phyloP scores from a whole-genome alignment of 768 basidiomycete species.

The Tricholoma matsutake region DNA sequence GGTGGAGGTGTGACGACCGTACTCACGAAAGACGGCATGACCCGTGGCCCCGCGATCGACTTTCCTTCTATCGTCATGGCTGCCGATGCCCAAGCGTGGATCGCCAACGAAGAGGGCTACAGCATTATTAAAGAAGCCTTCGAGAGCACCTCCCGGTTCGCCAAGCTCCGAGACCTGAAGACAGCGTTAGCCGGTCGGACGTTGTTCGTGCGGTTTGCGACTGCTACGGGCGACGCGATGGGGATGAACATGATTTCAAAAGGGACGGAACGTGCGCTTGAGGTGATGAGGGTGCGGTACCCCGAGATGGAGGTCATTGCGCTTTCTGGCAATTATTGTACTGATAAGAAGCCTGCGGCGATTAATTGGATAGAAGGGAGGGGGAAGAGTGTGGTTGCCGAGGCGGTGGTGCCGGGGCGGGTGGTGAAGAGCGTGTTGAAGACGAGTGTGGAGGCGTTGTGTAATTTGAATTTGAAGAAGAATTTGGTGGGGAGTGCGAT shows the following conservation, averaged over 20 bases:
- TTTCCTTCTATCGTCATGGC: slow-evolving; percentile 82
- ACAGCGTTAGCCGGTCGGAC: slow-evolving; percentile 91
- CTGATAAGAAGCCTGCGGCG: slow-evolving; percentile 99
- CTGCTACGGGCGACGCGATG: slow-evolving; percentile 97
- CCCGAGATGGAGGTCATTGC: slow-evolving; percentile 91
- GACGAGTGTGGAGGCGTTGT: slow-evolving; percentile 88
- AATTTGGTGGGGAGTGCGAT: slow-evolving; percentile 96
- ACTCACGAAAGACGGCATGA: slow-evolving; percentile 91
- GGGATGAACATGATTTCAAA: slow-evolving; percentile 99
- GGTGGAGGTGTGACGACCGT: slow-evolving; percentile 96
- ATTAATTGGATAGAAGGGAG: slow-evolving; percentile 99
- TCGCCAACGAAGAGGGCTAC: slow-evolving; percentile 80
- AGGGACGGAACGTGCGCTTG: slow-evolving; percentile 93
- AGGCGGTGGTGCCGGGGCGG: slow-evolving; percentile 88
- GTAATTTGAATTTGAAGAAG: slow-evolving; percentile 95
- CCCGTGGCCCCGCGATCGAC: slow-evolving; percentile 96
- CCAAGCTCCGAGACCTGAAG: slow-evolving; percentile 81
- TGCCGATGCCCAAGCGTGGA: slow-evolving; percentile 84
- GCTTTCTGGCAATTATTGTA: slow-evolving; percentile 97
- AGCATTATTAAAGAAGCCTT: slow-evolving; percentile 77
- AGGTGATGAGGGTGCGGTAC: slow-evolving; percentile 71
- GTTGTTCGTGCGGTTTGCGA: slow-evolving; percentile 90
- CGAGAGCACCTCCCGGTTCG: slow-evolving; percentile 93
- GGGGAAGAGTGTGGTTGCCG: slow-evolving; percentile 96
- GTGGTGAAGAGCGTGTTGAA: slow-evolving; percentile 89